Conservation (phyloP, 164 flowering plant species). For the Sedum album region DNA sequence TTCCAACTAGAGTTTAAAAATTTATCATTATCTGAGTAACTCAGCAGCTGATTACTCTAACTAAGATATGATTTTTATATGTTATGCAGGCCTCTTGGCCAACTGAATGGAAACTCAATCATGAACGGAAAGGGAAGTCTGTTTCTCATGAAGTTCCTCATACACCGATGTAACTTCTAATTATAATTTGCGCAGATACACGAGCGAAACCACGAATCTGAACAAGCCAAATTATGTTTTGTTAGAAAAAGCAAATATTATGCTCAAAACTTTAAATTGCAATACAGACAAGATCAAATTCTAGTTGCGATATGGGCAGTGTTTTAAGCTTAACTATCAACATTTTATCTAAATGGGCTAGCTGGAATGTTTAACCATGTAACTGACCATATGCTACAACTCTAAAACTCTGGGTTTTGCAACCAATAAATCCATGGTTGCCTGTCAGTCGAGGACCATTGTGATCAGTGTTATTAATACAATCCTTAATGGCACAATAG, state of each 20-base stretch:
- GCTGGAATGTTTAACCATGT: conserved; percentile 18
- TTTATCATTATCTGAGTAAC: no score
- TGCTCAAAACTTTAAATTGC: not conserved
- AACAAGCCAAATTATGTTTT: not conserved
- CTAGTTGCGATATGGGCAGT: not conserved
- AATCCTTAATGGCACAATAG: no score
- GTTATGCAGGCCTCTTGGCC: no score
- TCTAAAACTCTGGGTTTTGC: conserved; percentile 32
- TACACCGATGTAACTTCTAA: not conserved
- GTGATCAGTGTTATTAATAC: no score
- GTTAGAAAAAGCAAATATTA: not conserved
- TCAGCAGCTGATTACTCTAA: no score
- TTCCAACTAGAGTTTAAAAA: no score
- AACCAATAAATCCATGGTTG: conserved; percentile 59
- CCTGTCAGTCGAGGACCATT: conserved; percentile 27
- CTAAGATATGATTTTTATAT: no score
- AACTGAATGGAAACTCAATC: no score
- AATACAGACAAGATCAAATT: not conserved
- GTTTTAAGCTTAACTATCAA: not conserved
- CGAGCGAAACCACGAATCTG: not conserved
- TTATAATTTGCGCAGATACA: not conserved
- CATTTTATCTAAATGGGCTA: not conserved
- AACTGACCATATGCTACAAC: conserved; percentile 26
- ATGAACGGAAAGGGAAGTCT: no score
- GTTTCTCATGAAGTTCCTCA: not conserved